Percentiles rank a stretch among this genome's conserved stretches.
Conservation (phyloP, 768 basidiomycete species). For the Lentinula boryana region DNA sequence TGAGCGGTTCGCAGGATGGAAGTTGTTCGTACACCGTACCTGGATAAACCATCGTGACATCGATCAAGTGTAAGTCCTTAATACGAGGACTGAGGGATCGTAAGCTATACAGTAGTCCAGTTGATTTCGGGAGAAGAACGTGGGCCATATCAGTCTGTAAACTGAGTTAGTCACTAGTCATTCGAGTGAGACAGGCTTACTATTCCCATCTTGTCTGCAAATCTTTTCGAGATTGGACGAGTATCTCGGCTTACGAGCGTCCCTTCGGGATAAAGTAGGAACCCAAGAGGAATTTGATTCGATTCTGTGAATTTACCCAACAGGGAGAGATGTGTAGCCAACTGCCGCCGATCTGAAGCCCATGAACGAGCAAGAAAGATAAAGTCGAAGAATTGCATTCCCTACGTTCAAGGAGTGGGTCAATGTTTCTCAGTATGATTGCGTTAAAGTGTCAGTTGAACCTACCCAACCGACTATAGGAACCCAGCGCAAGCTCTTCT, state of each 20-base stretch:
- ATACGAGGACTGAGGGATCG: constrained; percentile 76
- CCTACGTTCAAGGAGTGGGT: constrained; percentile 32
- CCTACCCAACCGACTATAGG: constrained; percentile 87
- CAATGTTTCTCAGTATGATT: neutral
- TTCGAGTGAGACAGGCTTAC: constrained; percentile 42
- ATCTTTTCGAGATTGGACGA: constrained; percentile 78
- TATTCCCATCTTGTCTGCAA: constrained; percentile 82
- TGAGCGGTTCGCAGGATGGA: constrained; percentile 7
- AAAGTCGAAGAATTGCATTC: constrained; percentile 92
- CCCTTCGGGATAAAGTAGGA: constrained; percentile 93
- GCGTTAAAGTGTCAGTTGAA: constrained; percentile 1
- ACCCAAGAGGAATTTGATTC: constrained; percentile 65
- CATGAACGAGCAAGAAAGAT: constrained; percentile 91
- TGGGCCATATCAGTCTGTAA: constrained; percentile 72
- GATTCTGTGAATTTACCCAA: constrained; percentile 66
- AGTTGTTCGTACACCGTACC: constrained; percentile 36
- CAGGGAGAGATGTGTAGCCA: constrained; percentile 59
- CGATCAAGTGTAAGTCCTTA: constrained; percentile 74
- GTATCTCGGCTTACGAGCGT: constrained; percentile 89
- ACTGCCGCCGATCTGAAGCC: constrained; percentile 72
- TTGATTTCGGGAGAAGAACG: constrained; percentile 86
- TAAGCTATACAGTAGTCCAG: constrained; percentile 81
- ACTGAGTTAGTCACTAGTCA: constrained; percentile 3
- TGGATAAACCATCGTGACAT: constrained; percentile 89
- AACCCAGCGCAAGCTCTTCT: constrained; percentile 82